Evolutionary conservation across 1,284 basidiomycete genomes (phyloP).

Genomic region (Ganoderma lingzhi): DNA sequence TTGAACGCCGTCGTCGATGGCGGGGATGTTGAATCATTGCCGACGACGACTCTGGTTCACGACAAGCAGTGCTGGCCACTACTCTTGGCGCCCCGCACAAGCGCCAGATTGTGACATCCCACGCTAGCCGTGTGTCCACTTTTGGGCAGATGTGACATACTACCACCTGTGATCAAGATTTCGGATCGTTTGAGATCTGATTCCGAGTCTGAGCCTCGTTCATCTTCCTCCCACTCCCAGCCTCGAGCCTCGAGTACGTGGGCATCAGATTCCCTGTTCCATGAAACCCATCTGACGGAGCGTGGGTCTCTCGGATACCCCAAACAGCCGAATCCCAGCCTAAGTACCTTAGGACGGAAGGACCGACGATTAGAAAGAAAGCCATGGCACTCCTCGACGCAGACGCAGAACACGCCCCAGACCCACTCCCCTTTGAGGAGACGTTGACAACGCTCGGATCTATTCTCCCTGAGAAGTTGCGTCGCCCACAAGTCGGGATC

Average conservation of each 20-base stretch:
- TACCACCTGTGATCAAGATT: background rate
- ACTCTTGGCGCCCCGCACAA: background rate
- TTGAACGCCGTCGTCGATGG: background rate
- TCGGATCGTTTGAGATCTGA: background rate
- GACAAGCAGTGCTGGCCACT: background rate
- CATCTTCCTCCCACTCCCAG: background rate
- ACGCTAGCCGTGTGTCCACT: background rate
- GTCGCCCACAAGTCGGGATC: constrained; percentile 72
- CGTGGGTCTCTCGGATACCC: background rate
- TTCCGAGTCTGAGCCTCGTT: background rate
- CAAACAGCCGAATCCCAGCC: background rate
- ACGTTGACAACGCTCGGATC: constrained; percentile 48
- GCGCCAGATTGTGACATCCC: background rate
- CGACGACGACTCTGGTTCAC: background rate
- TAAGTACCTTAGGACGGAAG: no score
- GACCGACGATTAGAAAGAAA: background rate
- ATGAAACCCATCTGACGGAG: background rate
- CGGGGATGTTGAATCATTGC: background rate
- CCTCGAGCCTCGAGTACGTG: background rate
- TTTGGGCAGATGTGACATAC: background rate
- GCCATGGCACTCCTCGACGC: constrained; percentile 18
- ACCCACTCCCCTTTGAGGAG: constrained; percentile 43
- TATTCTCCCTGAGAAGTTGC: constrained; percentile 53
- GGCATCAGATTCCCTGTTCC: background rate
- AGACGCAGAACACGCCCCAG: constrained; percentile 17